phyloP scores from a whole-genome alignment of 495 filamentous ascomycete species.

The Geopyxis carbonaria region DNA sequence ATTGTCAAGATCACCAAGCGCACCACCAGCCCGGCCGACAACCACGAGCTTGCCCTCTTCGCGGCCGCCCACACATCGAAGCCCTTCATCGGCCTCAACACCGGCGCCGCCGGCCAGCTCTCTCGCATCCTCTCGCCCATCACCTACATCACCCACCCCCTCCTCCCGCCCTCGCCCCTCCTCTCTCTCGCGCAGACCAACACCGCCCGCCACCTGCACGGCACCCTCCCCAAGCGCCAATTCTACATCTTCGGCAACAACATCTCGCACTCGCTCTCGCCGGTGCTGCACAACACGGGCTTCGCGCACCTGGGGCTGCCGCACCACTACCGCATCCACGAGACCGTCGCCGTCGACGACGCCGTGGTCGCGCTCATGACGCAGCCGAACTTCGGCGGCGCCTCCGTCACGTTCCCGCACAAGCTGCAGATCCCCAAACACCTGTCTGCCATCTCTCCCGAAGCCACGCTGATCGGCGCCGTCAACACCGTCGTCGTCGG shows the following conservation, averaged over 20 bases:
- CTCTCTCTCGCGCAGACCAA: slow-evolving; percentile 6
- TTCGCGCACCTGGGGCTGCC: slow-evolving; percentile 10
- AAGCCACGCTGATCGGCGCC: slow-evolving; percentile 48
- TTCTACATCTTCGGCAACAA: slow-evolving; percentile 40
- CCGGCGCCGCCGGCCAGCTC: slow-evolving; percentile 9
- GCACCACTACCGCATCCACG: slow-evolving; percentile 35
- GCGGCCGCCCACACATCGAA: slow-evolving; percentile 2
- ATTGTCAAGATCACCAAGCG: slow-evolving; percentile 8
- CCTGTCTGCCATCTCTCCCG: slow-evolving; percentile 46
- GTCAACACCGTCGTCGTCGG: slow-evolving; percentile 57
- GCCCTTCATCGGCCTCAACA: slow-evolving; percentile 6
- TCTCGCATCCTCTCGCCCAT: slow-evolving; percentile 8
- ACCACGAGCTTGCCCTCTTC: slow-evolving; percentile 13
- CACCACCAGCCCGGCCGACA: slow-evolving; percentile 3
- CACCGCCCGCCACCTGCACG: slow-evolving; percentile 8
- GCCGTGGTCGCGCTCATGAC: slow-evolving; percentile 32
- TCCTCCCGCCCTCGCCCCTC: slow-evolving; percentile 1
- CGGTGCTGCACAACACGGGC: slow-evolving; percentile 22
- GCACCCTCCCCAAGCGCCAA: slow-evolving; percentile 30
- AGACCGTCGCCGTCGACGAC: slow-evolving; percentile 41
- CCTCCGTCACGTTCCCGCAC: slow-evolving; percentile 60
- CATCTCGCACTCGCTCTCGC: slow-evolving; percentile 47
- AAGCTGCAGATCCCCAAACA: slow-evolving; percentile 52
- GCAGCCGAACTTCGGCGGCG: slow-evolving; percentile 40
- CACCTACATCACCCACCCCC: slow-evolving; percentile 6